Percentiles rank a stretch among this genome's conserved stretches.
phyloP scores from a whole-genome alignment of 768 basidiomycete species.

The Fibroporia radiculosa region DNA sequence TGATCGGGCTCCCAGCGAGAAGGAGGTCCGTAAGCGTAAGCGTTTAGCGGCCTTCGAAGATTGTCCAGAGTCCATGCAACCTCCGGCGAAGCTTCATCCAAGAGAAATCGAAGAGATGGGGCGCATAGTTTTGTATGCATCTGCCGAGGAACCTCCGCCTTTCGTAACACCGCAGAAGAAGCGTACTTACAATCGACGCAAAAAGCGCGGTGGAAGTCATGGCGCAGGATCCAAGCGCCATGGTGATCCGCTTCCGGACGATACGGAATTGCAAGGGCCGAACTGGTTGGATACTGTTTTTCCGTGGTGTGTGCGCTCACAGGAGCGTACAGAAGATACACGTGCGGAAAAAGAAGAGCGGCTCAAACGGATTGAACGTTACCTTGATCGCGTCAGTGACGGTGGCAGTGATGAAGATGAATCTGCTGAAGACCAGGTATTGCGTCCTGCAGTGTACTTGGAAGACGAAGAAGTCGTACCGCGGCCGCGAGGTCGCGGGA shows the following conservation, averaged over 20 bases:
- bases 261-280: constrained; percentile 34
- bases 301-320: constrained; percentile 64
- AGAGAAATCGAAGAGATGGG: constrained; percentile 64
- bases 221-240: constrained; percentile 9
- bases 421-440: constrained; percentile 25
- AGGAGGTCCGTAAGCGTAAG: constrained; percentile 57
- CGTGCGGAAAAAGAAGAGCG: constrained; percentile 53
- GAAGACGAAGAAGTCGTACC: constrained; percentile 21
- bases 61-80: constrained; percentile 22
- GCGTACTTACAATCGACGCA: constrained; percentile 37
- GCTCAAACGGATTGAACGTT: constrained; percentile 58
- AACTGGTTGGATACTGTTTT: constrained; percentile 78
- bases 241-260: constrained; percentile 16
- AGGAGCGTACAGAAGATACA: constrained; percentile 43
- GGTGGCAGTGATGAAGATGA: constrained; percentile 30
- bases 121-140: constrained; percentile 57
- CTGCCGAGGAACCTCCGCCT: constrained; percentile 33
- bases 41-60: constrained; percentile 63
- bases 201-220: constrained; percentile 28
- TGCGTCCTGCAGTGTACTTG: constrained; percentile 22
- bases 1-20: constrained; percentile 30
- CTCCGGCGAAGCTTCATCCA: constrained; percentile 42
- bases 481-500: constrained; percentile 42
- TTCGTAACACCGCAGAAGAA: constrained; percentile 28
- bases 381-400: constrained; percentile 68